Evolutionary conservation across 1,284 basidiomycete species (phyloP), one percentile per base, ranked within the genome.

Genomic region (Tilletia horrida): DNA sequence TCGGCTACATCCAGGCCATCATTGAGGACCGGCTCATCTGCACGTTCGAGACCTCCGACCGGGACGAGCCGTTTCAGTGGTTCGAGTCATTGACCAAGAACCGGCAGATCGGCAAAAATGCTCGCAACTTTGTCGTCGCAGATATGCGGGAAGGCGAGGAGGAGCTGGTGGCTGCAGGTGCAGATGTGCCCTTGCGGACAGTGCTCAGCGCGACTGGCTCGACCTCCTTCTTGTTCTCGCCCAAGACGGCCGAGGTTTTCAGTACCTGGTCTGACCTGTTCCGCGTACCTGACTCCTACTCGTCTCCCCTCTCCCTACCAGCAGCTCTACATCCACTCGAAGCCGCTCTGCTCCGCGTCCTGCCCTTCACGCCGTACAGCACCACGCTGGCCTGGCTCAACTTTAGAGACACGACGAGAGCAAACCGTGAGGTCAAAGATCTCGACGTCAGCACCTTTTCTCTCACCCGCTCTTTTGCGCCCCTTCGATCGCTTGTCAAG

Each of bases 171-270:
- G 55, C 55, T 18, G 31, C 25, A 16, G 55, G 55, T 9, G 55
- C 55, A 18, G 55, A 59, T 14, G 55, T 59, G 23, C 55, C 55
- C 7, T 27, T 59, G 25, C 55, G 55, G 11, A 59, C 55, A 2
- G 31, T 40, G 55, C 55, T 59, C 27, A 29, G 27, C 8, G 11
- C 55, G 31, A 31, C 16, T 31, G 55, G 55, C 7, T 59, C 55
- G 29, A 59, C 55, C 13, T 59, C 55, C 2, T 59, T 59, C 55
- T 27, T 59, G 25, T 59, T 35, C 29, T 59, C 55, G 14, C 55
- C 55, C 25, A 40, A 40, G 29, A 59, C 55, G 29, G 23, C 25
- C 2, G 55, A 59, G 29, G 31, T 59, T 16, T 35, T 59, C 55
- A 59, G 55, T 21, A 35, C 55, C 18, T 59, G 55, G 55, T 18